phyloP scores from a whole-genome alignment of 768 basidiomycete species.

The Chiua virens region DNA sequence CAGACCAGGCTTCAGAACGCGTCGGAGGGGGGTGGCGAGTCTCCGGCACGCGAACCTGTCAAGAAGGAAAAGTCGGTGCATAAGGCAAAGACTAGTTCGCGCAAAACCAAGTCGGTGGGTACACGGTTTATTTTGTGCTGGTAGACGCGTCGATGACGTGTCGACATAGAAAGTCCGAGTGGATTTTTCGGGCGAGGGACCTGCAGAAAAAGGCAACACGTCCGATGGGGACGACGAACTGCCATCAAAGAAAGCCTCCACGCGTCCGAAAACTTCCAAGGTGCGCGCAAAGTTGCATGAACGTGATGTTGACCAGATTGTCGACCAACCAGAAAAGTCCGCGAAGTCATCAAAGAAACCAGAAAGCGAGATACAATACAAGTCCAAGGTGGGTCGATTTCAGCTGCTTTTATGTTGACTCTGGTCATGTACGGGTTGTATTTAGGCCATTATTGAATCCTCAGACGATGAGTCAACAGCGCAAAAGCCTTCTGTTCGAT shows the following conservation, averaged over 20 bases:
- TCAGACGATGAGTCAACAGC: constrained; percentile 24
- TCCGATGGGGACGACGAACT: constrained; percentile 2
- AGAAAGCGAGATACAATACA: constrained; percentile 21
- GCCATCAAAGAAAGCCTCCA: constrained; percentile 10
- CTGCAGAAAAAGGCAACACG: not conserved
- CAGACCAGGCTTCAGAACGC: constrained; percentile 11
- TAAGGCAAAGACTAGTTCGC: not conserved
- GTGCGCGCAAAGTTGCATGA: not conserved
- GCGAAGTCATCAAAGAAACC: constrained; percentile 12
- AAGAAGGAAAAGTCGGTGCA: constrained; percentile 12
- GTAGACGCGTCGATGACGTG: not conserved
- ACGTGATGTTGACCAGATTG: not conserved
- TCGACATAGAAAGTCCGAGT: not conserved
- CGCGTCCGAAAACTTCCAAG: constrained; percentile 11
- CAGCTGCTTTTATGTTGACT: not conserved
- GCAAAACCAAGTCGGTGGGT: constrained; percentile 16
- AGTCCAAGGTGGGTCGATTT: constrained; percentile 24
- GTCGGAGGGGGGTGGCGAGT: not conserved
- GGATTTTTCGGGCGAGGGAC: not conserved
- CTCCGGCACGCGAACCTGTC: not conserved
- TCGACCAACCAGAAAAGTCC: constrained; percentile 10
- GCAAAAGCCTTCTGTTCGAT: not conserved
- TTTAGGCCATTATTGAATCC: constrained; percentile 28
- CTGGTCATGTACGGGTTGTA: not conserved
- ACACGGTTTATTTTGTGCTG: not conserved